These are phyloP conservation scores for Dalbergia oliveri DNA, from an alignment of 306 rosid genomes.

Conservation along the genomic window DNA sequence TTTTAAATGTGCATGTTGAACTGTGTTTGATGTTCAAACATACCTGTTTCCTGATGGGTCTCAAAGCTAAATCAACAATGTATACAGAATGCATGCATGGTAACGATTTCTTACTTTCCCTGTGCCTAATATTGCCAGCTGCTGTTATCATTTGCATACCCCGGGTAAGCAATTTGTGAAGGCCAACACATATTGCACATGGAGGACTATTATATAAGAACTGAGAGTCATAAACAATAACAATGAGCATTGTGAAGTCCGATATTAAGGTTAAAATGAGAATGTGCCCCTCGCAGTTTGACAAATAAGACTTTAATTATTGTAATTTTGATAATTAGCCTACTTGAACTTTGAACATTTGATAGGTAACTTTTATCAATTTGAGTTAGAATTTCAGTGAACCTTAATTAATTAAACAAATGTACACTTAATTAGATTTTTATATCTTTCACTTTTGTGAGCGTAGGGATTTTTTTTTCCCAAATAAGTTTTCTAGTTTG, in stretches of 20 bases:
- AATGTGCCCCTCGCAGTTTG: slow-evolving; percentile 1
- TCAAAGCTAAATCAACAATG: slow-evolving; percentile 10
- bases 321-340: neutral
- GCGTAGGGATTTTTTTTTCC: neutral
- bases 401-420: neutral
- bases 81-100: slow-evolving; percentile 24
- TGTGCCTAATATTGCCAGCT: slow-evolving; percentile 30
- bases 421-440: neutral
- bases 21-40: neutral
- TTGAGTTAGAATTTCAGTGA: slow-evolving; percentile 3
- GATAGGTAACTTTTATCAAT: neutral
- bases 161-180: slow-evolving; percentile 24
- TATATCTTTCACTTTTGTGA: neutral
- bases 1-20: neutral
- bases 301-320: neutral
- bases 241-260: neutral
- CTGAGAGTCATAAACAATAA: slow-evolving; percentile 7
- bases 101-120: neutral
- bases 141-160: slow-evolving; percentile 31
- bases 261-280: slow-evolving; percentile 9
- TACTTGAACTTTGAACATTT: too few relatives aligned
- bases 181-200: slow-evolving; percentile 29
- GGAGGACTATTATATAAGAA: slow-evolving; percentile 17
- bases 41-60: slow-evolving; percentile 2
- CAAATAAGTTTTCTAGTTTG: neutral